Base-by-base conservation (phyloP, 129 eudicot genomes). In the Flaveria ramosissima region DNA sequence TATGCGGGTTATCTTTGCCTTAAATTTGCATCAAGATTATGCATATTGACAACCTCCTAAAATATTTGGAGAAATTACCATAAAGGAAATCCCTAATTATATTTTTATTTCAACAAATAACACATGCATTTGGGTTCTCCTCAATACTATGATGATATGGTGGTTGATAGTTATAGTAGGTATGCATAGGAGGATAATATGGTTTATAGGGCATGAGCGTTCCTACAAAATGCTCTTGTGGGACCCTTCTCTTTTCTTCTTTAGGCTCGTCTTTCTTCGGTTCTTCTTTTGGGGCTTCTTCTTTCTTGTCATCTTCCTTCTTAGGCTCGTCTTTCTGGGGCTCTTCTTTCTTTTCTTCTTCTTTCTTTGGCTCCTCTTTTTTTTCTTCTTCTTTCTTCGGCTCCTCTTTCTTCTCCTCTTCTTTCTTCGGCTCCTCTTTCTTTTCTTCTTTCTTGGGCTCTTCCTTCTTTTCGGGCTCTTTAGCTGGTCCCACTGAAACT, bases 111-210 rank as follows among this genome's bases (percentile, higher is more conserved):
- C 71, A 88, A 65, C 80, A 81, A 21, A 94, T 91, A 17, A 80
- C 83, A 70, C 98, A 94, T 48, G 86, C 91, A 86, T 86, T 94
- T 14, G 97, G 93, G 78, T 89, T 94, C 90, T 94, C 98, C 73
- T 94, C 98, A 48, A 94, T 86, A 88, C 92, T 86, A 73, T 83
- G 85, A 70, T 82, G 98, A 62, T 78, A 73, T 66, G 82, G 85
- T 21, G 88, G 83, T 77, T 88, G 87, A 42, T 90, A 83, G 73
- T 92, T 74, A 67, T 80, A 74, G 63, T 83, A 80, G 80, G 84
- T 86, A 78, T 84, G 79, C 89, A 82, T 81, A 19, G 92, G 90
- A 74, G 90, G 92, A 72, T 94, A 86, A 77, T 92, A 89, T 41
- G 89, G 96, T 71, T 81, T 78, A 55, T 86, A 88, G 41, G 96